These are phyloP conservation scores for Rosa chinensis DNA, from an alignment of 306 rosid genomes.

Conservation along the genomic window DNA sequence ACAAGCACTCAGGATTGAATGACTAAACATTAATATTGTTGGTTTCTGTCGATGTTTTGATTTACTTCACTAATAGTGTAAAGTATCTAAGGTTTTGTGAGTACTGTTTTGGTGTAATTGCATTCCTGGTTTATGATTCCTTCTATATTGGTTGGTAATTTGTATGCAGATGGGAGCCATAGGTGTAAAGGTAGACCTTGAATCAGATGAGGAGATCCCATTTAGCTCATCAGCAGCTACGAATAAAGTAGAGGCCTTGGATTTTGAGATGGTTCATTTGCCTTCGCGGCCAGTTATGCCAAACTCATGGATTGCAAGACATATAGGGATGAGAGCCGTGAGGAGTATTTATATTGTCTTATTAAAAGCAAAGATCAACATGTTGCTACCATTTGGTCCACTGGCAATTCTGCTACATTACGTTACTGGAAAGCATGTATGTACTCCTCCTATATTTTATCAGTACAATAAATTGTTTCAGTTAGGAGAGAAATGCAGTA, in stretches of 20 bases:
- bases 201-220: conserved; percentile 57
- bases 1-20: background rate
- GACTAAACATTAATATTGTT: too few species aligned
- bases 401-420: conserved; percentile 73
- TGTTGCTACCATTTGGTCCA: conserved; percentile 81
- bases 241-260: conserved; percentile 36
- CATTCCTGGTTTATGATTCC: background rate
- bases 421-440: conserved; percentile 61
- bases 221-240: conserved; percentile 42
- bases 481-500: conserved; percentile 1
- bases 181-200: conserved; percentile 43
- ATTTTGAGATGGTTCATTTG: conserved; percentile 46
- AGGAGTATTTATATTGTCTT: conserved; percentile 56
- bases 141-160: background rate
- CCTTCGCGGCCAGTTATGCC: conserved; percentile 30
- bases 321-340: conserved; percentile 32
- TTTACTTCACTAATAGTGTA: background rate
- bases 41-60: background rate
- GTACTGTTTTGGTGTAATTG: background rate
- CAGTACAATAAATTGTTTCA: conserved; percentile 5
- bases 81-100: background rate
- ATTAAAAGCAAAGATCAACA: conserved; percentile 72
- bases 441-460: conserved; percentile 17
- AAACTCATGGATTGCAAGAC: conserved; percentile 36
- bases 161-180: conserved; percentile 50